Base-by-base conservation (phyloP, 73 alveolate species). In the Diophrys appendiculata region DNA sequence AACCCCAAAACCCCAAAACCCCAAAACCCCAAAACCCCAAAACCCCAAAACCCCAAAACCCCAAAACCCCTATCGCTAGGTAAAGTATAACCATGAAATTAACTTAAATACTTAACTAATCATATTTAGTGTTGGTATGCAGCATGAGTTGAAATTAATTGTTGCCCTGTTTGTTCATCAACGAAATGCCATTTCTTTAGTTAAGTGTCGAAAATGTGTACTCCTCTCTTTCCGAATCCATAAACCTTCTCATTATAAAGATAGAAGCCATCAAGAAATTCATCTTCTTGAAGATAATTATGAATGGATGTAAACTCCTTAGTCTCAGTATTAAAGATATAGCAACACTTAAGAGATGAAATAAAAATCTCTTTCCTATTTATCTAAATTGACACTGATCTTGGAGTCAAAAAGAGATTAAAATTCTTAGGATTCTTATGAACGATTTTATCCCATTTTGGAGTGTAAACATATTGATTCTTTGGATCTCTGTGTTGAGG, bases 321-420 rank as follows among this genome's bases (percentile, higher is more conserved):
- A 2, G 75, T 75, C 32, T 75, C 83, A 14, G 83, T 75, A 53
- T 75, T 75, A 35, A 52, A 76, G 1, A 76, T 76, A 65, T 64
- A 76, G 43, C 76, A 70, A 33, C 52, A 32, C 71, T 76, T 76
- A 14, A 65, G n/a, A 25, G 65, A 24, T n/a, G 83, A 33, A 29
- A 75, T 55, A 24, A 75, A 54, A 33, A 75, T 56, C 67, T 75
- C 83, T 26, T 54, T 33, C 34, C 54, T 28, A 13, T 29, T 11
- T 3, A 75, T 54, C 24, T 75, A 53, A 13, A 28, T 29, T 0
- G 83, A 73, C 2, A 22, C 22, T 0, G 83, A 75, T 54, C 68
- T 75, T 23, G 33, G 33, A 29, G 75, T 13, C n/a, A 75, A 29
- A 74, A 35, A 75, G 2, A 75, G 74, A 74, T 75, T 75, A 18